Evolutionary conservation across 805 yeast genomes (phyloP), one percentile per base, ranked within the genome.

Genomic region (Nakazawaea holstii): DNA sequence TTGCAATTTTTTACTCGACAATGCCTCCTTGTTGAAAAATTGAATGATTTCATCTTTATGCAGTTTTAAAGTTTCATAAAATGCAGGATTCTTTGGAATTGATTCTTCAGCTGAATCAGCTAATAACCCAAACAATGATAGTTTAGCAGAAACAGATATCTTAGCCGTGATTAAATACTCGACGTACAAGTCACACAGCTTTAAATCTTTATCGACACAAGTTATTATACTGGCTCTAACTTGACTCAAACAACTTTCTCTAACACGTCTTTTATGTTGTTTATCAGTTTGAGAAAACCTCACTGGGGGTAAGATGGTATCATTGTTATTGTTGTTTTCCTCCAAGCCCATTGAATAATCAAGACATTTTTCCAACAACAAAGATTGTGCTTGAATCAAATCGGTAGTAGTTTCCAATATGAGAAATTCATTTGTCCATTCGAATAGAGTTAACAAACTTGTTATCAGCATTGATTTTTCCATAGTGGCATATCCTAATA

Each of bases 381-480:
- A 53, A 17, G 70, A 66, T 35, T 68, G 73, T 10, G 63, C 59
- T 17, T 55, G 59, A 30, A 59, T 58, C 31, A 66, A 51, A 15
- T 51, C 53, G 6, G 39, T 48, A 33, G 1, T 52, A 56, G 3
- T 56, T 41, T 28, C 57, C 55, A 6, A 58, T 48, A 8, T 51
- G 26, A 66, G 39, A 60, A 77, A 56, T 41, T 60, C 59, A 43
- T 72, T 69, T 40, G 70, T 62, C 90, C 91, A 85, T 14, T 71
- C 69, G 36, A 85, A 65, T 26, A 85, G 61, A 28, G 82, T 73
- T 52, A 80, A 59, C 50, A 81, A 67, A 60, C 80, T 87, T 2
- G 77, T 67, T 5, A 74, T 59, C 1, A 92, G 85, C 49, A 74
- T 68, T n/a, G 72, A 55, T 29, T 62, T 64, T 2, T 64, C 62